Conservation (phyloP, 2,329 filamentous ascomycete genomes). For the Paraphoma sp. region DNA sequence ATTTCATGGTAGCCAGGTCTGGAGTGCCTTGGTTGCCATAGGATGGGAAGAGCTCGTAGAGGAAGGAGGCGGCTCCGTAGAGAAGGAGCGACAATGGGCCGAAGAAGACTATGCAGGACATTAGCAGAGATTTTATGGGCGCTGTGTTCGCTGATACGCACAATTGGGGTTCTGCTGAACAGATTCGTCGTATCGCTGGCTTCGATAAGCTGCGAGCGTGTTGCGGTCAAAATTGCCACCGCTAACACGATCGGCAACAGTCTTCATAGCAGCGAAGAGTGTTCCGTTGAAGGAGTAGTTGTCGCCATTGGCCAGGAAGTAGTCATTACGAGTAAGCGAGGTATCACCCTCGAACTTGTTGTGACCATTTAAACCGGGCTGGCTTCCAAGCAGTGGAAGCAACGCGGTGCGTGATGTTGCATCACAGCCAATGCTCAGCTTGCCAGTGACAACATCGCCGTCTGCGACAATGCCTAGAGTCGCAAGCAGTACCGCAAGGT, state of each 20-base stretch:
- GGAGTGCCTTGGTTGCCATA: constrained; percentile 24
- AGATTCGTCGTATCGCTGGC: constrained; percentile 50
- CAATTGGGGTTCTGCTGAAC: constrained; percentile 44
- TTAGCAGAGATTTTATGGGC: not conserved
- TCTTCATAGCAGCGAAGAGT: constrained; percentile 49
- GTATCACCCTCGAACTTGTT: constrained; percentile 54
- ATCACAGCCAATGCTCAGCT: constrained; percentile 55
- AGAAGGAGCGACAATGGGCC: constrained; percentile 50
- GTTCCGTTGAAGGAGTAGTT: constrained; percentile 51
- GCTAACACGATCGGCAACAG: constrained; percentile 31
- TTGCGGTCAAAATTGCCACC: constrained; percentile 48
- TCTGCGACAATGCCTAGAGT: constrained; percentile 49
- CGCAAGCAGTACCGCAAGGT: constrained; percentile 50
- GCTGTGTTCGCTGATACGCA: not conserved
- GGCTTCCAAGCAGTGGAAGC: constrained; percentile 37
- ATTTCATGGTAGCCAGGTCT: constrained; percentile 23
- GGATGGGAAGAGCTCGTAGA: constrained; percentile 53
- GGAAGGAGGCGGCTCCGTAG: constrained; percentile 52
- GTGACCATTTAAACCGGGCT: constrained; percentile 53
- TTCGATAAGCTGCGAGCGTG: constrained; percentile 47
- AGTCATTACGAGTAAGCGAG: constrained; percentile 52
- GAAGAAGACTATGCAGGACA: constrained; percentile 45
- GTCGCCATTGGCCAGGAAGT: constrained; percentile 44
- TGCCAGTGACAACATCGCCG: constrained; percentile 51
- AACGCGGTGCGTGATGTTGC: constrained; percentile 51